Evolutionary conservation across 345 rosid genomes (phyloP).

Genomic region (Ceriops tagal): DNA sequence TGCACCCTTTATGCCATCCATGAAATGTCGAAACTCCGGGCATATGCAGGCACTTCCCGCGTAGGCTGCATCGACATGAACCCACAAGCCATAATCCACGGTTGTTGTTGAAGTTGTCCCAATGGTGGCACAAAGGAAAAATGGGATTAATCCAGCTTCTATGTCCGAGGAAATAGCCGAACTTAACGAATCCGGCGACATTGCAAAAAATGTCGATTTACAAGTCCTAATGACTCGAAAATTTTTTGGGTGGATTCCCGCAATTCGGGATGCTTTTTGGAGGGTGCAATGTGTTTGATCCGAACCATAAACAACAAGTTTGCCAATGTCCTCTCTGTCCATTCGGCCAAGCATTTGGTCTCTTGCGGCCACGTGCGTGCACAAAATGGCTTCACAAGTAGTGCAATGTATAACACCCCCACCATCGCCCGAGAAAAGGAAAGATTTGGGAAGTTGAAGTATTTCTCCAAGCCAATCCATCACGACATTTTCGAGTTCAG

Average conservation of each 20-base stretch:
- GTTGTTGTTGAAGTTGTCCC: constrained; percentile 38
- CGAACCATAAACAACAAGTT: constrained; percentile 40
- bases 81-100: constrained; percentile 37
- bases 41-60: constrained; percentile 47
- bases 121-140: constrained; percentile 36
- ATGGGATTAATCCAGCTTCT: constrained; percentile 24
- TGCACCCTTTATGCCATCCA: constrained; percentile 43
- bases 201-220: constrained; percentile 15
- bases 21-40: constrained; percentile 42
- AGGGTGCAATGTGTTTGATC: constrained; percentile 40
- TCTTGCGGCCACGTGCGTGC: constrained; percentile 36
- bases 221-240: constrained; percentile 37
- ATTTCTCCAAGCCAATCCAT: constrained; percentile 45
- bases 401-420: constrained; percentile 41
- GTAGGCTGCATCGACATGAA: constrained; percentile 51
- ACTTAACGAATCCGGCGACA: constrained; percentile 15
- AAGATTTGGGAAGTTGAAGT: constrained; percentile 33
- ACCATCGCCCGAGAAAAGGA: constrained; percentile 36
- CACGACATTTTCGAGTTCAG: constrained; percentile 43
- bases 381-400: constrained; percentile 39
- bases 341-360: constrained; percentile 23
- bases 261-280: constrained; percentile 36
- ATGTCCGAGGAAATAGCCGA: constrained; percentile 17
- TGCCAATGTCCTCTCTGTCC: constrained; percentile 16
- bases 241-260: constrained; percentile 44